These are phyloP conservation scores for Chaetomium strumarium DNA, from an alignment of 2,329 filamentous ascomycete species.

Conservation along the genomic window DNA sequence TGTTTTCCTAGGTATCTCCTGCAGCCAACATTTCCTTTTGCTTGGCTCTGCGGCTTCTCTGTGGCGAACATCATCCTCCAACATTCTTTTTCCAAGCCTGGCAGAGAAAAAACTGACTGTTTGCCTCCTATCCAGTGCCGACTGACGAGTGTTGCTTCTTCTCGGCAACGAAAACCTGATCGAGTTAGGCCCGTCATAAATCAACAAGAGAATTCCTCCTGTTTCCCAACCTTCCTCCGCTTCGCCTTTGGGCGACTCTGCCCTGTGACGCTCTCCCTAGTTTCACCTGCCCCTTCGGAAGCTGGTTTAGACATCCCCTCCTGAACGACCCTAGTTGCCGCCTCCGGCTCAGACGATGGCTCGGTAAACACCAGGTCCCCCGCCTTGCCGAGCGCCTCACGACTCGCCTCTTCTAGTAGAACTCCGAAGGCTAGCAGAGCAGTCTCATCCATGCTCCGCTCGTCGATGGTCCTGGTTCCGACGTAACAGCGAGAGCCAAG, in stretches of 20 bases:
- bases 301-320: background rate
- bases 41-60: background rate
- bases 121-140: background rate
- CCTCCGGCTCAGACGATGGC: slow-evolving; percentile 32
- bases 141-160: slow-evolving; percentile 3
- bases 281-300: background rate
- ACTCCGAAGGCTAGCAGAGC: slow-evolving; percentile 71
- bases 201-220: background rate
- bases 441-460: slow-evolving; percentile 69
- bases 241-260: background rate
- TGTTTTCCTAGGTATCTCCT: background rate
- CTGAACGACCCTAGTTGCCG: background rate
- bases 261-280: background rate
- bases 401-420: slow-evolving; percentile 64
- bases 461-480: slow-evolving; percentile 36
- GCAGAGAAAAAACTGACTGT: background rate
- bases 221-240: slow-evolving; percentile 11
- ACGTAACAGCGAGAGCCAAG: slow-evolving; percentile 15
- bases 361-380: slow-evolving; percentile 71
- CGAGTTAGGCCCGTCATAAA: background rate
- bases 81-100: background rate
- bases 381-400: slow-evolving; percentile 53
- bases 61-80: too few relatives aligned
- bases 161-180: background rate
- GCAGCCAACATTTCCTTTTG: background rate